Conservation (phyloP, 2,329 filamentous ascomycete genomes). For the Xylariaceae sp. region DNA sequence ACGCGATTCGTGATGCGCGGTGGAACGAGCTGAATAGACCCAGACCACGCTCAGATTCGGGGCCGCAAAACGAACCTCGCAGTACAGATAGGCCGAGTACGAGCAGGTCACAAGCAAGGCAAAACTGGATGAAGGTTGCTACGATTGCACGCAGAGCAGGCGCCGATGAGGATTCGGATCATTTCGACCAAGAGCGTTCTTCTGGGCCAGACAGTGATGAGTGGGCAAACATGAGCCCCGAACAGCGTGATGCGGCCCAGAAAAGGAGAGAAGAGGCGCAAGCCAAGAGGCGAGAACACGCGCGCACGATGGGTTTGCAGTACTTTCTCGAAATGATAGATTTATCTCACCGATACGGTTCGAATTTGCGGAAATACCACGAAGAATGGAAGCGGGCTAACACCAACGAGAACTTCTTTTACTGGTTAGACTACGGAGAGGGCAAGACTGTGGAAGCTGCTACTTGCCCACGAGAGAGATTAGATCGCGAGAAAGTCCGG, state of each 20-base stretch:
- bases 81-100: slow-evolving; percentile 17
- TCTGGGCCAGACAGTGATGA: slow-evolving; percentile 28
- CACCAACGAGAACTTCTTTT: slow-evolving; percentile 86
- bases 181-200: slow-evolving; percentile 39
- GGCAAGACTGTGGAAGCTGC: slow-evolving; percentile 67
- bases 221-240: slow-evolving; percentile 26
- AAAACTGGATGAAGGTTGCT: slow-evolving; percentile 73
- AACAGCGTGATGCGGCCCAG: slow-evolving; percentile 37
- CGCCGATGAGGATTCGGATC: slow-evolving; percentile 54
- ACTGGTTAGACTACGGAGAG: slow-evolving; percentile 83
- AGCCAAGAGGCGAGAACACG: slow-evolving; percentile 57
- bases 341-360: slow-evolving; percentile 76
- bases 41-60: slow-evolving; percentile 31
- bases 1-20: slow-evolving; percentile 57
- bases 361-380: slow-evolving; percentile 77
- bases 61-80: slow-evolving; percentile 1
- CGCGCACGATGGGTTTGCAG: slow-evolving; percentile 77
- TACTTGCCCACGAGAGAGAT: slow-evolving; percentile 66
- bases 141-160: slow-evolving; percentile 69
- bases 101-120: slow-evolving; percentile 44
- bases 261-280: slow-evolving; percentile 47
- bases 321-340: slow-evolving; percentile 88
- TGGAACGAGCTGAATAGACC: slow-evolving; percentile 50
- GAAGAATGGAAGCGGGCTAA: slow-evolving; percentile 74
- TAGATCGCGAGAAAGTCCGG: slow-evolving; percentile 76